These are phyloP conservation scores for Pseudogymnoascus sp. DNA, from an alignment of 2,329 filamentous ascomycete species.

Conservation along the genomic window DNA sequence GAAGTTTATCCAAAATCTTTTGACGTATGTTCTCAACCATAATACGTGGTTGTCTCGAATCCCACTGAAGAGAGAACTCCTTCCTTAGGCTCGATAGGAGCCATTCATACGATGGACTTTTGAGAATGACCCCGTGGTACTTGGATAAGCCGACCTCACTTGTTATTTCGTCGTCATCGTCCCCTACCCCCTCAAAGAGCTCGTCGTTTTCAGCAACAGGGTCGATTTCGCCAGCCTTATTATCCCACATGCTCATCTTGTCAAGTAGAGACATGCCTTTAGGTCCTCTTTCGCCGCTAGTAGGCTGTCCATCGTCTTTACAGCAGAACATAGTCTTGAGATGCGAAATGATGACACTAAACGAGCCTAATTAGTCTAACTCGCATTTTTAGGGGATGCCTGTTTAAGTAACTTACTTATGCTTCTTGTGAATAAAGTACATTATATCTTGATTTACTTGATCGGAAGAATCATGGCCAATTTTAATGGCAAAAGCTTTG, in stretches of 20 bases:
- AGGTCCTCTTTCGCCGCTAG: background rate
- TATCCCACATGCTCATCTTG: constrained; percentile 15
- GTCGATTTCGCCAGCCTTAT: constrained; percentile 6
- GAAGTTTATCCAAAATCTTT: constrained; percentile 10
- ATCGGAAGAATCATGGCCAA: constrained; percentile 8
- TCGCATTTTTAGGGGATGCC: background rate
- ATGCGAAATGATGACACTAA: background rate
- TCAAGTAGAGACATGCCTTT: constrained; percentile 12
- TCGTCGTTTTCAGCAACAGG: background rate
- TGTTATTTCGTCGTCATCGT: constrained; percentile 10
- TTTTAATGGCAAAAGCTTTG: constrained; percentile 12
- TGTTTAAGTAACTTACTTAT: constrained; percentile 5
- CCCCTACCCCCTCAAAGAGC: constrained; percentile 6
- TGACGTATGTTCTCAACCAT: constrained; percentile 5
- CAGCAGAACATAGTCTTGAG: background rate
- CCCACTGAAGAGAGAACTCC: constrained; percentile 6
- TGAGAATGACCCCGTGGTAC: constrained; percentile 10
- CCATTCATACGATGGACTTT: constrained; percentile 14
- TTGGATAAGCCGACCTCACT: background rate
- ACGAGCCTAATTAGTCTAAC: background rate
- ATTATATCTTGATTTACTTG: constrained; percentile 10
- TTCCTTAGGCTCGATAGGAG: constrained; percentile 9
- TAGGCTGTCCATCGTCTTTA: background rate
- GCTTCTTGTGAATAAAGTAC: constrained; percentile 11
- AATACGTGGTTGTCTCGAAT: background rate